phyloP scores from a whole-genome alignment of 805 yeast genomes.

The Starmerella riodocensis region DNA sequence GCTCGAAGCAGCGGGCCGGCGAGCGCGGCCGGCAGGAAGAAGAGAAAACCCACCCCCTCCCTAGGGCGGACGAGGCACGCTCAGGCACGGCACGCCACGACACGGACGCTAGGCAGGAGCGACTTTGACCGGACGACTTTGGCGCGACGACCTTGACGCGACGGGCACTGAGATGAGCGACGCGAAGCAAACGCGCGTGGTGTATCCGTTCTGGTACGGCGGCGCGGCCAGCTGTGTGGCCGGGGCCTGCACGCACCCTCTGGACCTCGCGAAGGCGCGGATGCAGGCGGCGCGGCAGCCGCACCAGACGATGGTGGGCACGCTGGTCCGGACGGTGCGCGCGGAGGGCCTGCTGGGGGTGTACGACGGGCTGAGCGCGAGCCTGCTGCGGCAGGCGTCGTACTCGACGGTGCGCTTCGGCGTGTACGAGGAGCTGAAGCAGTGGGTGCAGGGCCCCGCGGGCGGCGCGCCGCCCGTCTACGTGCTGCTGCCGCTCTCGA shows the following conservation, averaged over 20 bases:
- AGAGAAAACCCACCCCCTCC: too few species aligned
- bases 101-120: too few species aligned
- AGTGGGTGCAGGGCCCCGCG: conserved; percentile 21
- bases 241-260: conserved; percentile 46
- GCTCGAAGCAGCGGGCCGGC: too few species aligned
- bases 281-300: conserved; percentile 63
- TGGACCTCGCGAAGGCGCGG: conserved; percentile 77
- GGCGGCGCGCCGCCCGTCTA: conserved; percentile 40
- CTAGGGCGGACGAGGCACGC: too few species aligned
- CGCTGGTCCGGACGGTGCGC: conserved; percentile 47
- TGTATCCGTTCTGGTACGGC: conserved; percentile 32
- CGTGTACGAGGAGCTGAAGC: conserved; percentile 66
- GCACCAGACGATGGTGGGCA: conserved; percentile 48
- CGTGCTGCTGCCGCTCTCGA: conserved; percentile 58
- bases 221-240: conserved; percentile 33
- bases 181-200: too few species aligned
- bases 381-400: conserved; percentile 72
- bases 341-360: conserved; percentile 50
- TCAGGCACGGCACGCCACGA: too few species aligned
- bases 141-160: too few species aligned
- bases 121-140: too few species aligned
- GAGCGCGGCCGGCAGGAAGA: too few species aligned
- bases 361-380: conserved; percentile 75
- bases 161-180: too few species aligned
- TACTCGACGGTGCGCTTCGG: conserved; percentile 81